Base-by-base conservation (phyloP, 441 rosid genomes). In the Biscutella auriculata region DNA sequence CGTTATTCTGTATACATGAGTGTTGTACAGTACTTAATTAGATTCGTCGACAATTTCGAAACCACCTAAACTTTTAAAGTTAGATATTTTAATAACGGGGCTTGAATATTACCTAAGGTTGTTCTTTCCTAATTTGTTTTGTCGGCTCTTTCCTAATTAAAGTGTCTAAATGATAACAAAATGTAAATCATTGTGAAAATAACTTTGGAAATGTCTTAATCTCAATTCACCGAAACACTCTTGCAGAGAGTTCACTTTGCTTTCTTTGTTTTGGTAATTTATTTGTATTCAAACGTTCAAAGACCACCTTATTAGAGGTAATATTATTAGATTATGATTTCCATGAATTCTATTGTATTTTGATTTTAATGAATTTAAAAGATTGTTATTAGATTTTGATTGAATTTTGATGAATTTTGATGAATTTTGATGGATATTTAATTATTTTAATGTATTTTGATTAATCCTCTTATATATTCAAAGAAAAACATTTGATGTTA, bases 181-280 rank as follows among this genome's bases (percentile, higher is more conserved):
- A 49, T 48, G 29, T 47, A 17, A 34, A 62, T 49, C 43, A 56
- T 25, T 54, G 13, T 34, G 16, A 40, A 15, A 41, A 69, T 57
- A n/a, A 57, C 25, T 62, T 68, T 62, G 65, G 64, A 53, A 30
- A 50, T 56, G 60, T 68, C 73, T 21, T 56, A 62, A 68, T 62
- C 64, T 57, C 43, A 51, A 57, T 5, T 49, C 64, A 43, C 50
- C 15, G 23, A 49, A 42, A 68, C 62, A 54, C 59, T 37, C 47
- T 48, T 47, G 54, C 48, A 42, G 44, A 54, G 32, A 55, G 59
- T 68, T 68, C 60, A 68, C 67, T 61, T 47, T 62, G 26, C 11
- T 23, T 49, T 45, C 11, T 25, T 53, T 50, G 16, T 27, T 37
- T 21, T 44, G 15, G 12, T 39, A n/a, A 47, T 46, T 60, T 25